Conservation (phyloP, 2,329 filamentous ascomycete species). For the Corynespora cassiicola region DNA sequence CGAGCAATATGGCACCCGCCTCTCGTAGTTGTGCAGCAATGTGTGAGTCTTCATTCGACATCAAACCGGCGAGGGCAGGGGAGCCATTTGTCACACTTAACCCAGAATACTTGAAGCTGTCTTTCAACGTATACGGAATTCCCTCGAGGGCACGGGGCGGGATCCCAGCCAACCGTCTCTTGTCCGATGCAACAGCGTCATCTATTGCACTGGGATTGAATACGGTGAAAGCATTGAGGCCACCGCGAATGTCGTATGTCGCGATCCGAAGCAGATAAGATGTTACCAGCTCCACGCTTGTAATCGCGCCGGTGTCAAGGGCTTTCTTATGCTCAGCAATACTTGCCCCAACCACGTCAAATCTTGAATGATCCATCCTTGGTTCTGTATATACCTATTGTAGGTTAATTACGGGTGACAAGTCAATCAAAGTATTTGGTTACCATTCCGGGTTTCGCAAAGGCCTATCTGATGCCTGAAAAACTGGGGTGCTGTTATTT, state of each 20-base stretch:
- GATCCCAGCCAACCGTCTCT: constrained; percentile 43
- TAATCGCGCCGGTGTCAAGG: constrained; percentile 44
- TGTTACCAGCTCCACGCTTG: constrained; percentile 52
- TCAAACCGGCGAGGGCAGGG: constrained; percentile 58
- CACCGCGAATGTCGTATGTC: constrained; percentile 50
- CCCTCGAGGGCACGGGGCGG: constrained; percentile 54
- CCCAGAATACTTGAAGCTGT: constrained; percentile 59
- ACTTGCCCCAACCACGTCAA: constrained; percentile 49
- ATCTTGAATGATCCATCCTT: no score
- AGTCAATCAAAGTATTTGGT: no score
- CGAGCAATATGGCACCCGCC: constrained; percentile 60
- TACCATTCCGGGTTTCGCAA: no score
- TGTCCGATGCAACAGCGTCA: constrained; percentile 53
- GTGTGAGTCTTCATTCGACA: constrained; percentile 61
- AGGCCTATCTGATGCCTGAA: no score
- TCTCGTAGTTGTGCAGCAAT: constrained; percentile 55
- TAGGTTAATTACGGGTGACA: no score
- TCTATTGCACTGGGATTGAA: constrained; percentile 52
- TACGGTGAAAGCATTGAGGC: constrained; percentile 55
- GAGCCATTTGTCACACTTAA: constrained; percentile 60
- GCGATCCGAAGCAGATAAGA: constrained; percentile 53
- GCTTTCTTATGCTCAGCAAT: constrained; percentile 51
- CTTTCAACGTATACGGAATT: constrained; percentile 63
- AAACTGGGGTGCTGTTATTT: no score
- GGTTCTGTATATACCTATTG: no score